Conservation (phyloP, 106 monocot genomes). For the Hemerocallis citrina region DNA sequence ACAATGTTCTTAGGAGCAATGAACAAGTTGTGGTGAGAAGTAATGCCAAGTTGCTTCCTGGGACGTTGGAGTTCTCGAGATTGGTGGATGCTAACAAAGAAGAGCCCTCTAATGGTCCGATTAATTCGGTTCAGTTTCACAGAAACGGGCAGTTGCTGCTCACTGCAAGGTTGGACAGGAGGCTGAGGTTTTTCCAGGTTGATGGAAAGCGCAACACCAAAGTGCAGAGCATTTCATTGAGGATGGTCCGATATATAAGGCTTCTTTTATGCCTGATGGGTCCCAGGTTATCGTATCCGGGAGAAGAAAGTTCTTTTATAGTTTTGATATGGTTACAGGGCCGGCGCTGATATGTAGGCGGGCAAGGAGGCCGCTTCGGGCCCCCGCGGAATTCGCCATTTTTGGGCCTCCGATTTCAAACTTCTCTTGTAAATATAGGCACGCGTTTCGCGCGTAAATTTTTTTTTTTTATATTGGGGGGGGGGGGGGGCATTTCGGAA, state of each 20-base stretch:
- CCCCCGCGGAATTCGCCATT: too few relatives aligned
- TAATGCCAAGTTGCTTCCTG: constrained; percentile 40
- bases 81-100: constrained; percentile 62
- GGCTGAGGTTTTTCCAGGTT: constrained; percentile 75
- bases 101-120: constrained; percentile 54
- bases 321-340: constrained; percentile 76
- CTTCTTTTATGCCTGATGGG: constrained; percentile 80
- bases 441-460: too few relatives aligned
- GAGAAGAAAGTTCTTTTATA: constrained; percentile 83
- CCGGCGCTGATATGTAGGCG: too few relatives aligned
- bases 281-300: constrained; percentile 72
- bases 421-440: too few relatives aligned
- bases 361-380: too few relatives aligned
- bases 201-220: constrained; percentile 81
- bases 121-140: constrained; percentile 86
- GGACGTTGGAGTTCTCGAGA: constrained; percentile 61
- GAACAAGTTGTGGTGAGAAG: constrained; percentile 48
- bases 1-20: constrained; percentile 45
- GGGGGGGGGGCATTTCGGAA: too few relatives aligned
- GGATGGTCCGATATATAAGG: constrained; percentile 70
- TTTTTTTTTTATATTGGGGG: too few relatives aligned
- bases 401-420: too few relatives aligned
- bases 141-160: constrained; percentile 72
- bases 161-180: constrained; percentile 50
- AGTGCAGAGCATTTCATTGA: constrained; percentile 69